Evolutionary conservation across 495 filamentous ascomycete species (phyloP).

Genomic region (Penicillium macrosclerotiorum): DNA sequence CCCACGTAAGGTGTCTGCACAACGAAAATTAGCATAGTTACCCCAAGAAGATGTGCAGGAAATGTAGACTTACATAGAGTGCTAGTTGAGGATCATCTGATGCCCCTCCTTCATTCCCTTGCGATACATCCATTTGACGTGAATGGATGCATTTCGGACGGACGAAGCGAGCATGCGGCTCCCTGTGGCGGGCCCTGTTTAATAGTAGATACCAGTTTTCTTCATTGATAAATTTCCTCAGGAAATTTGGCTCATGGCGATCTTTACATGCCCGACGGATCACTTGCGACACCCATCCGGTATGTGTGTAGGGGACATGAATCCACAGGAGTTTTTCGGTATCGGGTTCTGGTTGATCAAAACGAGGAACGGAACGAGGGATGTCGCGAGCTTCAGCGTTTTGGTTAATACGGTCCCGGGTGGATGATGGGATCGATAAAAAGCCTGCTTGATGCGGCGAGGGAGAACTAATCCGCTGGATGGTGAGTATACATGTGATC

Average conservation of each 20-base stretch:
- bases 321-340: constrained; percentile 61
- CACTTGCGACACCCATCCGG: constrained; percentile 57
- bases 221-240: constrained; percentile 49
- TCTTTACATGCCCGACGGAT: constrained; percentile 22
- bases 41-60: neutral
- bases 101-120: constrained; percentile 15
- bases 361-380: constrained; percentile 32
- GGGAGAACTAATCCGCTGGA: no score
- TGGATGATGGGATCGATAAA: constrained; percentile 25
- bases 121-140: constrained; percentile 29
- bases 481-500: neutral
- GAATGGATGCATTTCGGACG: constrained; percentile 38
- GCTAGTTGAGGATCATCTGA: constrained; percentile 35
- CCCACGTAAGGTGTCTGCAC: constrained; percentile 29
- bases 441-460: constrained; percentile 21
- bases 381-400: constrained; percentile 19
- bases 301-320: constrained; percentile 64
- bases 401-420: constrained; percentile 27
- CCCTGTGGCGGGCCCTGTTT: constrained; percentile 46
- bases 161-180: constrained; percentile 46
- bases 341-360: constrained; percentile 39
- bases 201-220: constrained; percentile 46
- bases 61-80: constrained; percentile 36
- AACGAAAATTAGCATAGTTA: neutral
- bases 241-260: constrained; percentile 29